Base-by-base conservation (phyloP, 805 yeast genomes). In the Starmerella vitae region DNA sequence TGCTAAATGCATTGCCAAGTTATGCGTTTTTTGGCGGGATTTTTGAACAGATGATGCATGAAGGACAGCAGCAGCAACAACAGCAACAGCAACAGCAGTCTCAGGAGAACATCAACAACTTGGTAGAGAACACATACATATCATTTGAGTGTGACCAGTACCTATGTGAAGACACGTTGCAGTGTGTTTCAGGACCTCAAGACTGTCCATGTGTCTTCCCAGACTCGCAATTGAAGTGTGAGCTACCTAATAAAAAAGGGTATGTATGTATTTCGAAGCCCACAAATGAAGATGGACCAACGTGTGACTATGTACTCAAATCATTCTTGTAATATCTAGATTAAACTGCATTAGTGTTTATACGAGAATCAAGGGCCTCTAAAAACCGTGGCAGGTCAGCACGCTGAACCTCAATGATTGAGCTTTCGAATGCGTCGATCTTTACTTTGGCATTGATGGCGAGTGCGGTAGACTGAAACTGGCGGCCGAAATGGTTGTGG, bases 131-230 rank as follows among this genome's bases (percentile, higher is more conserved):
- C 27, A 41, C 48, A 4, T 53, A 47, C 39, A 37, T 39, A 32
- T 42, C 38, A 52, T 57, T 63, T 5, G 61, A 64, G 3, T 91
- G 98, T 54, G 58, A 61, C 8, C 63, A 64, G 5, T 88, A 77
- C 56, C 59, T 88, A 26, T 91, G 98, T 55, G 83, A 83, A 3
- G 93, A 77, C 49, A 83, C 96, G 0, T 64, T 76, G 30, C 66
- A 66, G 8, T 91, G 98, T 62, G 98, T 83, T 0, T 66, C 67
- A 2, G 51, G 59, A 1, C 73, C 83, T 0, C 49, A 67, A 6
- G 80, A 77, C 37, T 91, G 98, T 57, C 94, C 96, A 1, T 91
- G 98, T 57, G 84, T 83, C 2, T 88, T 74, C 54, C 91, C 94
- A 1, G 72, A 75, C 42, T 76, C 93, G 1, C 94, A 88, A 56